Evolutionary conservation across 1,284 basidiomycete genomes (phyloP).

Genomic region (Naganishia cerealis): DNA sequence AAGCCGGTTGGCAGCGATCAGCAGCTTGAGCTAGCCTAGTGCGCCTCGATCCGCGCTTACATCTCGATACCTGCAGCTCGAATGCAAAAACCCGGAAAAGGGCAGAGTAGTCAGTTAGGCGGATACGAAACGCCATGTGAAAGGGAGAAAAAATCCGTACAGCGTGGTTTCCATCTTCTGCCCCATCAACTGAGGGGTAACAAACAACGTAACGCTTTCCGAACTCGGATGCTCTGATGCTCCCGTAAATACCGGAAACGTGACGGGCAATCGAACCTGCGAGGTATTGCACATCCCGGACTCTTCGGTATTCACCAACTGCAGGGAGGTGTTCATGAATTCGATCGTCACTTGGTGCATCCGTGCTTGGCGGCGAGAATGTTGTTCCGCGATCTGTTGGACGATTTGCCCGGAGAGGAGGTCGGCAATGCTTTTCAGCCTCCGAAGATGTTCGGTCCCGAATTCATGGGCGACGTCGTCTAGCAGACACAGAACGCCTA

Average conservation of each 20-base stretch:
- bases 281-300: not conserved
- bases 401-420: slow-evolving; percentile 11
- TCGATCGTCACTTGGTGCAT: slow-evolving; percentile 8
- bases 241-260: not conserved
- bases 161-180: slow-evolving; percentile 4
- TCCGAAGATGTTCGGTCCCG: not conserved
- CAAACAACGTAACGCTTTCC: slow-evolving; percentile 5
- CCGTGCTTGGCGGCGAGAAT: slow-evolving; percentile 8
- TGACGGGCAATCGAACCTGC: not conserved
- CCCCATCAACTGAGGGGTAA: not conserved
- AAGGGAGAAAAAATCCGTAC: not conserved
- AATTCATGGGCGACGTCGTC: slow-evolving; percentile 12
- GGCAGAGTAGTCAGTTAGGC: too few species aligned
- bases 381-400: slow-evolving; percentile 16
- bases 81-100: too few species aligned
- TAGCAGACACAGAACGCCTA: slow-evolving; percentile 13
- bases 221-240: not conserved
- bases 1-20: not conserved
- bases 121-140: too few species aligned
- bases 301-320: slow-evolving; percentile 12
- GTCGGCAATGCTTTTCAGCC: slow-evolving; percentile 9
- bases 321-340: slow-evolving; percentile 2
- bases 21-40: not conserved
- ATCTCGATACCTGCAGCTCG: slow-evolving; percentile 1
- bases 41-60: not conserved